Base-by-base conservation (phyloP, 768 basidiomycete species). In the Hydnomerulius pinastri region DNA sequence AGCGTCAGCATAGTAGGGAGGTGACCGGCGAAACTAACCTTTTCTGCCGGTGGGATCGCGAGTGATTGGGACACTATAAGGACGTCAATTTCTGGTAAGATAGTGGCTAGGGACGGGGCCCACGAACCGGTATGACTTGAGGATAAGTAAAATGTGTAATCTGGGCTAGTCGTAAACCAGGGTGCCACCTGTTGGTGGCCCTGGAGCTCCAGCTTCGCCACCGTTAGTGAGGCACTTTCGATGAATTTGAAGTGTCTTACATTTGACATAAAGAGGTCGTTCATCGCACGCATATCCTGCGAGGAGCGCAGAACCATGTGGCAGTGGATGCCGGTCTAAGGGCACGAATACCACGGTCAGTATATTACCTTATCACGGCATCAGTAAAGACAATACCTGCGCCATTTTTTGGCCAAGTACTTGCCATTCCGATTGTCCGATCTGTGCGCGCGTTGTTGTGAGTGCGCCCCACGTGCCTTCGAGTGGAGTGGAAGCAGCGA, bases 241-340 rank as follows among this genome's bases (percentile, higher is more conserved):
- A 23, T 6, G 39, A 35, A 13, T 11, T 17, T 17, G 21, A 24
- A n/a, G 36, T 2, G 38, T 9, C 62, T n/a, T 73, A 68, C 61
- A 79, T 76, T 61, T 68, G 65, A 77, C 67, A 42, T 75, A 69
- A 69, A 85, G 72, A 86, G 63, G 28, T 72, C 70, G 28, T 66
- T 72, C 46, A 84, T 70, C 17, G 73, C 57, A 7, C 67, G 55
- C 74, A 79, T 76, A 56, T 78, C 71, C 46, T 76, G 72, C 53
- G 70, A 71, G 44, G 76, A 58, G 44, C 71, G 73, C 47, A 81
- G 67, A 42, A 85, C 73, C 69, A 86, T 70, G 62, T 85, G 85
- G 56, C 78, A 80, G 48, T 78, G 77, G 39, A 85, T 80, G 41
- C 75, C 67, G 37, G 74, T 70, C 85, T 86, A 57, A 43, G 51